Percentiles rank a stretch among this genome's conserved stretches.
Conservation (phyloP, 2,329 filamentous ascomycete genomes). For the Cercospora zeina region DNA sequence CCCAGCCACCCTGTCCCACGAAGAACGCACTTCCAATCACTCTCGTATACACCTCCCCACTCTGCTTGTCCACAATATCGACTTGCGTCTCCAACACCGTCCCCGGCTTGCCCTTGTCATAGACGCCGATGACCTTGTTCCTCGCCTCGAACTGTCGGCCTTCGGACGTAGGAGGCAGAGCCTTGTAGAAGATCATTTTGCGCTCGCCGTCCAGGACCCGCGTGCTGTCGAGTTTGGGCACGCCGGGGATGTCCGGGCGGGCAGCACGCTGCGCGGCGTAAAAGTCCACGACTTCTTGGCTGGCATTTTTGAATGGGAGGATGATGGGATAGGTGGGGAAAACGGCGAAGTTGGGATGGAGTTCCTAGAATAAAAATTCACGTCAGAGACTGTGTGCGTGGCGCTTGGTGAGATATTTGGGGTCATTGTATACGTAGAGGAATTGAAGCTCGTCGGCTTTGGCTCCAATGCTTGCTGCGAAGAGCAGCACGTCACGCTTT, state of each 20-base stretch:
- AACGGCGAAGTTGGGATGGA: conserved; percentile 80
- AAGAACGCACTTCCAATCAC: conserved; percentile 73
- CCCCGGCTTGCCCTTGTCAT: conserved; percentile 78
- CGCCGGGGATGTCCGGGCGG: conserved; percentile 63
- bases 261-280: conserved; percentile 61
- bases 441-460: conserved; percentile 88
- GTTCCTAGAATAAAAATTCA: conserved; percentile 61
- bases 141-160: conserved; percentile 74
- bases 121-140: conserved; percentile 77
- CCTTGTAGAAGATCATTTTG: conserved; percentile 68
- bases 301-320: conserved; percentile 76
- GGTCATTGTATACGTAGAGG: conserved; percentile 81
- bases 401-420: conserved; percentile 67
- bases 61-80: conserved; percentile 68
- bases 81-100: conserved; percentile 79
- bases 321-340: conserved; percentile 88
- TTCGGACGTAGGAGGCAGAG: conserved; percentile 68
- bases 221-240: conserved; percentile 72
- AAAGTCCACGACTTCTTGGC: conserved; percentile 70
- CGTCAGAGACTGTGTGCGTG: no score
- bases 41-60: conserved; percentile 69
- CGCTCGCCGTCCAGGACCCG: conserved; percentile 83
- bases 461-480: conserved; percentile 84
- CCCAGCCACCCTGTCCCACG: conserved; percentile 79
- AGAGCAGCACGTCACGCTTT: conserved; percentile 71